Evolutionary conservation across 2,329 filamentous ascomycete species (phyloP).

Genomic region (Fusarium tuaranense): DNA sequence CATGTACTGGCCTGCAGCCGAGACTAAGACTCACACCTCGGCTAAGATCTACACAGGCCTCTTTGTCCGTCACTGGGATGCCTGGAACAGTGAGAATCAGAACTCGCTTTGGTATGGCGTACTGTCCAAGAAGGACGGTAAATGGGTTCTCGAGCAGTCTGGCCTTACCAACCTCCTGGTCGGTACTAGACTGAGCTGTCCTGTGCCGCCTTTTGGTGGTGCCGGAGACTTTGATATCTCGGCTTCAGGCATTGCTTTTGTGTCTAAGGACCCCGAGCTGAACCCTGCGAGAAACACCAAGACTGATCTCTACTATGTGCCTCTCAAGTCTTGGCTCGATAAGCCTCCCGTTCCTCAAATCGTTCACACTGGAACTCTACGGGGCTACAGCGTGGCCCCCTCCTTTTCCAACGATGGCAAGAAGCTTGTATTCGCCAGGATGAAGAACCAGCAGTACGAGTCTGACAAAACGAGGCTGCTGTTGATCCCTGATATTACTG

Average conservation of each 20-base stretch:
- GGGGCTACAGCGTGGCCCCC: constrained; percentile 74
- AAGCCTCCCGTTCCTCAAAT: constrained; percentile 63
- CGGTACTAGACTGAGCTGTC: constrained; percentile 70
- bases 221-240: constrained; percentile 84
- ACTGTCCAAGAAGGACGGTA: constrained; percentile 59
- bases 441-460: constrained; percentile 83
- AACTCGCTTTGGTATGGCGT: constrained; percentile 80
- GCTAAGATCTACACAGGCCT: constrained; percentile 80
- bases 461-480: constrained; percentile 77
- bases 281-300: constrained; percentile 83
- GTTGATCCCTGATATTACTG: constrained; percentile 70
- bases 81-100: constrained; percentile 76
- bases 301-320: constrained; percentile 81
- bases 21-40: constrained; percentile 69
- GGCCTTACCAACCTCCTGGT: constrained; percentile 73
- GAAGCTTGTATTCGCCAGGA: constrained; percentile 80
- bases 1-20: constrained; percentile 74
- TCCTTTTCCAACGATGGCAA: constrained; percentile 80
- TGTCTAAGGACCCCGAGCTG: constrained; percentile 78
- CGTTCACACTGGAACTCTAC: constrained; percentile 65
- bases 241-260: constrained; percentile 74
- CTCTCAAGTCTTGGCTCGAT: constrained; percentile 71
- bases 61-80: constrained; percentile 87
- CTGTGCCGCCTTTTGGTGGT: constrained; percentile 83
- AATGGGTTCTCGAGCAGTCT: constrained; percentile 56